phyloP scores from a whole-genome alignment of 2,329 filamentous ascomycete genomes.

The Chaetomiaceae sp. region DNA sequence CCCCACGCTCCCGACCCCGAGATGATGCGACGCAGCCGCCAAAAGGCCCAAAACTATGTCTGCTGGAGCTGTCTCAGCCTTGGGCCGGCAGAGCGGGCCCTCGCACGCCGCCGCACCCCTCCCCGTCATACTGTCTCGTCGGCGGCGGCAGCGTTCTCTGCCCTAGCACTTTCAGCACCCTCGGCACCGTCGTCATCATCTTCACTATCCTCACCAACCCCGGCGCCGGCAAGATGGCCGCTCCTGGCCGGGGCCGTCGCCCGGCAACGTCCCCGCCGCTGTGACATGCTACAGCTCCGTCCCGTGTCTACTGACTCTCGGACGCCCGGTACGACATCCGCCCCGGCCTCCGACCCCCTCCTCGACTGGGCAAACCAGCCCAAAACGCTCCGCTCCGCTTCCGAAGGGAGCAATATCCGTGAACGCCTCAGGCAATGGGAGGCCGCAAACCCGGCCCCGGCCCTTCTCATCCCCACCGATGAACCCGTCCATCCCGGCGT shows the following conservation, averaged over 20 bases:
- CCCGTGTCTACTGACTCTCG: constrained; percentile 4
- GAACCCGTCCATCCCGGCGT: constrained; percentile 26
- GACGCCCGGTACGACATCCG: not conserved
- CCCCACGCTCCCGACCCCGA: not conserved
- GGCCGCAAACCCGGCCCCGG: constrained; percentile 30
- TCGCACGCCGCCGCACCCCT: not conserved
- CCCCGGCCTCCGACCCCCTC: not conserved
- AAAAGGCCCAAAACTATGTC: constrained; percentile 23
- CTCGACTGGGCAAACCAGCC: not conserved
- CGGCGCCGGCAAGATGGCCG: not conserved
- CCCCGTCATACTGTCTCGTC: not conserved
- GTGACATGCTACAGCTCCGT: not conserved
- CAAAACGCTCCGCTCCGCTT: not conserved
- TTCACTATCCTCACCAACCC: not conserved
- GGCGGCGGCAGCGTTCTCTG: not conserved
- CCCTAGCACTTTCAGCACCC: not conserved
- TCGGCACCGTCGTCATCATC: not conserved
- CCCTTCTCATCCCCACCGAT: constrained; percentile 28
- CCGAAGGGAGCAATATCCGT: constrained; percentile 31
- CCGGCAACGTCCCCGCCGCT: not conserved
- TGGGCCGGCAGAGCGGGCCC: constrained; percentile 9
- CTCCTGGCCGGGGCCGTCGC: not conserved
- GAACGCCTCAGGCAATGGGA: constrained; percentile 41
- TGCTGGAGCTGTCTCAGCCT: constrained; percentile 26
- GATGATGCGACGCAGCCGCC: constrained; percentile 23